A percentile compares a stretch with the other conserved stretches of the same genome.
These are phyloP conservation scores for Naumovozyma castellii DNA, from an alignment of 805 yeast species.

Conservation along the genomic window DNA sequence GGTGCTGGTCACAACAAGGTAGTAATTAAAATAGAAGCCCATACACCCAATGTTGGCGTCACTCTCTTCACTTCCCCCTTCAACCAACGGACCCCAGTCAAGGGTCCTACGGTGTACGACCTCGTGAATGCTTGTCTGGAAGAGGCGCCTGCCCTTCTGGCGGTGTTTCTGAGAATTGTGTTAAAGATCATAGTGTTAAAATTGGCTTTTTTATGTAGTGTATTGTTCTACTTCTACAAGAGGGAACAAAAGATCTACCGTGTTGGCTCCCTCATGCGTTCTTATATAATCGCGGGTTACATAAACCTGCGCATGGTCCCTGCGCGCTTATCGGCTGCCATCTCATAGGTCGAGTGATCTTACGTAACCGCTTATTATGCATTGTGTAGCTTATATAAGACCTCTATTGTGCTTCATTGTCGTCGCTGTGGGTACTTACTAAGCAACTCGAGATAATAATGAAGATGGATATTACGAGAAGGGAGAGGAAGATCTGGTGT, in stretches of 20 bases:
- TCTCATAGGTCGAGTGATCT: not conserved
- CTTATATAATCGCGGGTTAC: not conserved
- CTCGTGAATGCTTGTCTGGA: not conserved
- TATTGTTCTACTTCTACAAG: not conserved
- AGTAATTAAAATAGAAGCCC: constrained; percentile 12
- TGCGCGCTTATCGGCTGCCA: not conserved
- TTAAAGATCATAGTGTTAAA: constrained; percentile 17
- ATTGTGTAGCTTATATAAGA: too few species aligned
- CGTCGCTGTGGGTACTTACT: too few species aligned
- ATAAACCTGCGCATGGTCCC: not conserved
- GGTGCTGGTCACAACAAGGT: constrained; percentile 24
- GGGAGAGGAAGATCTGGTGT: too few species aligned
- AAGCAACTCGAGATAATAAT: too few species aligned
- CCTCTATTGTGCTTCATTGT: too few species aligned
- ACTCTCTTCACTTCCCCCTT: constrained; percentile 20
- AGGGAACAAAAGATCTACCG: not conserved
- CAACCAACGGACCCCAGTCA: constrained; percentile 15
- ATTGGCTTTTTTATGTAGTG: too few species aligned
- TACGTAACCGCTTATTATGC: too few species aligned
- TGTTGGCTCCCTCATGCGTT: not conserved
- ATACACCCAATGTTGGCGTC: constrained; percentile 12
- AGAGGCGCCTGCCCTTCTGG: constrained; percentile 4
- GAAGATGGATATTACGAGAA: too few species aligned
- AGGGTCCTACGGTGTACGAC: not conserved
- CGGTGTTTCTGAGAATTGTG: constrained; percentile 14